Base-by-base conservation (phyloP, 2,329 filamentous ascomycete species). In the Colletotrichum eleusines region DNA sequence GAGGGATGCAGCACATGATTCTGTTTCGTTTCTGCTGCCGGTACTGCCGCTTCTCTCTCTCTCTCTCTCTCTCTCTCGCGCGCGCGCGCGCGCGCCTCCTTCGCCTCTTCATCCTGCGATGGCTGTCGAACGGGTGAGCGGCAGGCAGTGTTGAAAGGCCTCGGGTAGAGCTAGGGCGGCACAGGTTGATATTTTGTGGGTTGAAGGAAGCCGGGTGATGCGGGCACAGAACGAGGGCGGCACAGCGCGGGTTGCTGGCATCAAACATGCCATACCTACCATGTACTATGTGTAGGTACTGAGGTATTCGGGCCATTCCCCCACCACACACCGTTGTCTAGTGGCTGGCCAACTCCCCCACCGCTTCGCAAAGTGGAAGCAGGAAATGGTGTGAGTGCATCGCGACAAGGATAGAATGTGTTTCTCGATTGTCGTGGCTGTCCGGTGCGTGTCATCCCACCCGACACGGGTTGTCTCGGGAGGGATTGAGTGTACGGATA, bases 171-270 rank as follows among this genome's bases (percentile, higher is more conserved):
- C 67, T 44, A 55, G 40, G 55, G 63, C 67, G 55, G 54, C 48
- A 63, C 63, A 63, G 33, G 35, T 42, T 59, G 35, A 23, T 33
- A 18, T 54, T 63, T 48, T 59, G 64, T 68, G 68, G 64, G 38
- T 53, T 59, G 26, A 16, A 51, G 58, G 57, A 51, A n/a, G 26
- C 38, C 57, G 64, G 59, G 58, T 44, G 38, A 67, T 44, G 35
- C 68, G n/a, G n/a, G n/a, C n/a, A n/a, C n/a, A n/a, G n/a, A 68
- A n/a, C 38, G 35, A 53, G 40, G 28, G 26, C 38, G 48, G 48
- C 50, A 40, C 14, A 26, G n/a, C n/a, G 26, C 16, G 55, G 55
- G 46, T 63, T n/a, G 33, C 44, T 33, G 42, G 53, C 68, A 46
- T 38, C 63, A 38, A 46, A 44, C 16, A 18, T n/a, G n/a, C n/a